These are phyloP conservation scores for Onygena corvina DNA, from an alignment of 2,329 filamentous ascomycete genomes.

Conservation along the genomic window DNA sequence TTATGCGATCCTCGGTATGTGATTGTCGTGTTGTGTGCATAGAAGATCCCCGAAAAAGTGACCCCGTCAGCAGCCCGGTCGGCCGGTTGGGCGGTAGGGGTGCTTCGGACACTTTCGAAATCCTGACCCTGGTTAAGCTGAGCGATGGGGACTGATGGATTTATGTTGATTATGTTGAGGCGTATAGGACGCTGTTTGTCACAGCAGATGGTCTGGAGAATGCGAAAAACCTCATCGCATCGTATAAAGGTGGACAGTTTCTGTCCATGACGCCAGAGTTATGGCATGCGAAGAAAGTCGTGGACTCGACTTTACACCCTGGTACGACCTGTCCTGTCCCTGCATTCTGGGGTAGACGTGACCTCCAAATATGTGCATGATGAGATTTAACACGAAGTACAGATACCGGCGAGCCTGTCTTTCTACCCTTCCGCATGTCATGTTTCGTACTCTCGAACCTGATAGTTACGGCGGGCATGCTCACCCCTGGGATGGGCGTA, in stretches of 20 bases:
- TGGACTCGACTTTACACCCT: conserved; percentile 91
- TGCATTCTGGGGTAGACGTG: neutral
- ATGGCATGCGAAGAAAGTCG: conserved; percentile 92
- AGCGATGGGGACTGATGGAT: neutral
- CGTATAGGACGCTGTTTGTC: conserved; percentile 69
- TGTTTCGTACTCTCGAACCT: conserved; percentile 88
- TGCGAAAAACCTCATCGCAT: conserved; percentile 67
- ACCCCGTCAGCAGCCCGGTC: neutral
- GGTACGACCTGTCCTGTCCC: conserved; percentile 44
- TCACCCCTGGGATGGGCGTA: conserved; percentile 73
- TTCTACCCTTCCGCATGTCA: conserved; percentile 96
- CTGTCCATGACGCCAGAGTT: conserved; percentile 72
- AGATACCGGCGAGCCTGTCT: conserved; percentile 88
- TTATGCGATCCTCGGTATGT: conserved; percentile 87
- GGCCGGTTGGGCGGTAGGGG: neutral
- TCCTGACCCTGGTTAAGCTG: neutral
- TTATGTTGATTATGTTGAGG: neutral
- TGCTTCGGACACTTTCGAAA: neutral
- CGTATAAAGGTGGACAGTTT: conserved; percentile 77
- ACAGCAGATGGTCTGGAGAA: conserved; percentile 65
- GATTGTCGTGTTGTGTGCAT: neutral
- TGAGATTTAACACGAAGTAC: neutral
- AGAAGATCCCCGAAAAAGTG: too few relatives aligned
- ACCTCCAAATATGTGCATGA: neutral
- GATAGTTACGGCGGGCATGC: conserved; percentile 91